A percentile compares a stretch with the other conserved stretches of the same genome.
Conservation (phyloP, 1,284 basidiomycete species). For the Apiotrichum porosum region DNA sequence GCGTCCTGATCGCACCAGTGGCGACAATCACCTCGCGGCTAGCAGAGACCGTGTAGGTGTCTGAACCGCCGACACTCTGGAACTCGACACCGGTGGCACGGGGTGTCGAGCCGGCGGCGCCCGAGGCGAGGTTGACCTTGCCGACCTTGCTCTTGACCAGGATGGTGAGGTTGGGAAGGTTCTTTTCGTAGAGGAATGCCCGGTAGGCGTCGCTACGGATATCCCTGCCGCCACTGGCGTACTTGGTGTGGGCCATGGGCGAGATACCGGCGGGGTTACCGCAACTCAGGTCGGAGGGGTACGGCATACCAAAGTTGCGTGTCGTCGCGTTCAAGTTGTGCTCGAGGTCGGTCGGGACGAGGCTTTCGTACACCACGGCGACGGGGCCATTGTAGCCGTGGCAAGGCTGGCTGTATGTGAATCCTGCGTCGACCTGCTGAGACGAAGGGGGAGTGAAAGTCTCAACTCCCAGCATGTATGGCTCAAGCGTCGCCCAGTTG, state of each 20-base stretch:
- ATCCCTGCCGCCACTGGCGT: conserved; percentile 25
- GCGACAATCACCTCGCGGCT: conserved; percentile 49
- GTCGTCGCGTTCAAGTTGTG: conserved; percentile 27
- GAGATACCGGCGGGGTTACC: conserved; percentile 32
- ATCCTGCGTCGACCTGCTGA: conserved; percentile 19
- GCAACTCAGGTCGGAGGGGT: conserved; percentile 33
- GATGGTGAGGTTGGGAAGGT: conserved; percentile 34
- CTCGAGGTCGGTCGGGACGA: conserved; percentile 23
- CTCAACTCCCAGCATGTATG: conserved; percentile 35
- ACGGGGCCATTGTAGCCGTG: conserved; percentile 29
- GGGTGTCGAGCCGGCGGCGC: conserved; percentile 17
- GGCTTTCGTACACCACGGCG: conserved; percentile 17
- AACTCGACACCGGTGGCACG: conserved; percentile 36
- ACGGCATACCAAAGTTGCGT: conserved; percentile 24
- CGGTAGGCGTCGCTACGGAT: conserved; percentile 16
- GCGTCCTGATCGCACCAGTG: conserved; percentile 49
- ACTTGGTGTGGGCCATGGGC: conserved; percentile 31
- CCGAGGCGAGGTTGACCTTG: conserved; percentile 24
- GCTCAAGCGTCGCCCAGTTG: conserved; percentile 35
- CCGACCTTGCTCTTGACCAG: conserved; percentile 35
- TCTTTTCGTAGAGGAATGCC: conserved; percentile 30
- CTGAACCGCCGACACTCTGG: conserved; percentile 20
- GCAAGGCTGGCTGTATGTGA: conserved; percentile 24
- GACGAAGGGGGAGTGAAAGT: conserved; percentile 22
- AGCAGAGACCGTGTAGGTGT: conserved; percentile 37